Evolutionary conservation across 306 rosid species (phyloP), one percentile per base, ranked within the genome.

Genomic region (Cicer pinnatifidum): DNA sequence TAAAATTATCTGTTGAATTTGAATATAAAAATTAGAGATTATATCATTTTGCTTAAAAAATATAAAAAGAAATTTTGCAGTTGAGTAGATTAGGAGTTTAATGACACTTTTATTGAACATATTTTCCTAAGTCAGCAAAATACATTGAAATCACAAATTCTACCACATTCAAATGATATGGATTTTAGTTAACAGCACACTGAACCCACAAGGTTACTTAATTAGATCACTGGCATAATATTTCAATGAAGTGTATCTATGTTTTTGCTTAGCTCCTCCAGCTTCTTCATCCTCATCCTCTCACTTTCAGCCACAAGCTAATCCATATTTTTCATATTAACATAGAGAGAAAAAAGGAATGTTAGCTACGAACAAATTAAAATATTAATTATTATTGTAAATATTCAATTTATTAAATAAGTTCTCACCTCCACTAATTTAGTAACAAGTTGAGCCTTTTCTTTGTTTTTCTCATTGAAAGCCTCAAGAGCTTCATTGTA

Each of bases 401-500:
- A 67, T 7, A 44, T 57, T 57, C 12, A 72, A 72, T 46, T 28
- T 20, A 15, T 6, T 46, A 4, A 62, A 39, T 7, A 73, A 15
- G 8, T 50, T 15, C 78, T 76, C 13, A 85, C 88, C 98, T 92
- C 97, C 97, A 92, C 88, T 81, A 92, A 63, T 74, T 85, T 90
- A 8, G 84, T 64, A 38, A 81, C 81, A 70, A 81, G 98, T 82
- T 87, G 97, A 76, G 91, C 84, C 74, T 94, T 94, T 77, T 91
- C 99, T 84, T 80, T 90, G 89, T 90, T 94, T 91, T 91, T 94
- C 46, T 90, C 97, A 64, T 94, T 94, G 80, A 89, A 94, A 62
- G 96, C 96, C 2, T 91, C 99, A n/a, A 94, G 96, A 12, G 96
- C 95, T 50, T 91, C 99, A 72, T 88, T 91, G 90, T 89, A 94